Conservation (phyloP, 2,329 filamentous ascomycete species). For the Colletotrichum lindemuthianum region DNA sequence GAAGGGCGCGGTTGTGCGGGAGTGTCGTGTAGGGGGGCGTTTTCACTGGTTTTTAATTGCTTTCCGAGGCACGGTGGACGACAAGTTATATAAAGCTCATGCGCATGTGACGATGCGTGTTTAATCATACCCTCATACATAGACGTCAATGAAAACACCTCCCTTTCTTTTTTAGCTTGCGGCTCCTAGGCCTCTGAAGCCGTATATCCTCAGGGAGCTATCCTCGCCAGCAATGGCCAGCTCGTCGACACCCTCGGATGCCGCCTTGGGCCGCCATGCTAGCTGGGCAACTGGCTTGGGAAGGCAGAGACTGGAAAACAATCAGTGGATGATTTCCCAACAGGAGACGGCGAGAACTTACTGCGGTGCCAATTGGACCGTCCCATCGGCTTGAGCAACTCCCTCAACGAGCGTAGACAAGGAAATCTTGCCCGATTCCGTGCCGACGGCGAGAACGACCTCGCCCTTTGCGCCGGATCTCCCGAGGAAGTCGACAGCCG, state of each 20-base stretch:
- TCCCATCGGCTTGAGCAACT: constrained; percentile 49
- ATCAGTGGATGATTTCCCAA: constrained; percentile 34
- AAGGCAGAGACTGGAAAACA: constrained; percentile 58
- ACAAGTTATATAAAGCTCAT: constrained; percentile 16
- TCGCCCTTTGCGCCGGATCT: constrained; percentile 42
- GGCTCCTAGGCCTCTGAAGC: constrained; percentile 42
- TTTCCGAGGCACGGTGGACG: constrained; percentile 24
- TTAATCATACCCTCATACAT: constrained; percentile 36
- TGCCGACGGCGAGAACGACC: constrained; percentile 65
- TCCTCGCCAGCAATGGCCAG: constrained; percentile 70
- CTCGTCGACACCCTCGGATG: constrained; percentile 37
- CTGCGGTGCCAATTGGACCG: constrained; percentile 47
- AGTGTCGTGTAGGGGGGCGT: constrained; percentile 15
- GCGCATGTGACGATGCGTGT: constrained; percentile 25
- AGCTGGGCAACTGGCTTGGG: constrained; percentile 75
- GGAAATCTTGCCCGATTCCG: constrained; percentile 62
- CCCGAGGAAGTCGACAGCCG: constrained; percentile 74
- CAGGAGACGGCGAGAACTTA: constrained; percentile 44
- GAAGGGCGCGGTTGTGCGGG: constrained; percentile 24
- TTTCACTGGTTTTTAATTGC: constrained; percentile 17
- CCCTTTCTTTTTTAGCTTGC: neutral
- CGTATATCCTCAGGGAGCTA: constrained; percentile 68
- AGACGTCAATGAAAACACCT: constrained; percentile 12
- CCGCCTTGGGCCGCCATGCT: constrained; percentile 69
- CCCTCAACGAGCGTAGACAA: constrained; percentile 53